Percentiles rank a stretch among this genome's conserved stretches.
These are phyloP conservation scores for Fusarium dlaminii DNA, from an alignment of 2,329 filamentous ascomycete species.

Conservation along the genomic window DNA sequence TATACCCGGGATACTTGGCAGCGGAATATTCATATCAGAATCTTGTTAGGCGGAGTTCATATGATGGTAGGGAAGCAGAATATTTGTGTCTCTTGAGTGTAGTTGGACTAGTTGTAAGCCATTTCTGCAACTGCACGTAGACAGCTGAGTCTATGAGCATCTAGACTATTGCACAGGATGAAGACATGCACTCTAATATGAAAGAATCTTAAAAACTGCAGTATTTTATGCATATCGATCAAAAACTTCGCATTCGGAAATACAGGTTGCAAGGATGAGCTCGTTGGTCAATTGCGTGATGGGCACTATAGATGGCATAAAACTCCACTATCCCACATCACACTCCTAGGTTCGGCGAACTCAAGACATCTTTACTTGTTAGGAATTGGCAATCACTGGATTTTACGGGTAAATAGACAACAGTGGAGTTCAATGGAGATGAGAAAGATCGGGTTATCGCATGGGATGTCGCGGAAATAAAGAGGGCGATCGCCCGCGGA, in stretches of 20 bases:
- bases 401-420: not conserved
- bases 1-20: not conserved
- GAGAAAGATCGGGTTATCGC: not conserved
- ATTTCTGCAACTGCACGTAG: not conserved
- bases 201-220: not conserved
- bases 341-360: not conserved
- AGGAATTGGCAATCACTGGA: not conserved
- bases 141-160: not conserved
- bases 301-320: constrained; percentile 12
- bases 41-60: not conserved
- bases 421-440: not conserved
- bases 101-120: not conserved
- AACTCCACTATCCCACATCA: constrained; percentile 9
- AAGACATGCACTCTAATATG: not conserved
- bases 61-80: not conserved
- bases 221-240: not conserved
- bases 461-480: constrained; percentile 2
- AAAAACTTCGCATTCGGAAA: not conserved
- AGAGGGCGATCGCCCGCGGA: not conserved
- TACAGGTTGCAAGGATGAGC: not conserved
- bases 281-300: constrained; percentile 24
- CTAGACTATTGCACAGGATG: not conserved
- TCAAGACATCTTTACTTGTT: not conserved
- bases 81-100: not conserved
- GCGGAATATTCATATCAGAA: not conserved